Conservation (phyloP, 2,329 filamentous ascomycete species). For the Tolypocladium cylindrosporum region DNA sequence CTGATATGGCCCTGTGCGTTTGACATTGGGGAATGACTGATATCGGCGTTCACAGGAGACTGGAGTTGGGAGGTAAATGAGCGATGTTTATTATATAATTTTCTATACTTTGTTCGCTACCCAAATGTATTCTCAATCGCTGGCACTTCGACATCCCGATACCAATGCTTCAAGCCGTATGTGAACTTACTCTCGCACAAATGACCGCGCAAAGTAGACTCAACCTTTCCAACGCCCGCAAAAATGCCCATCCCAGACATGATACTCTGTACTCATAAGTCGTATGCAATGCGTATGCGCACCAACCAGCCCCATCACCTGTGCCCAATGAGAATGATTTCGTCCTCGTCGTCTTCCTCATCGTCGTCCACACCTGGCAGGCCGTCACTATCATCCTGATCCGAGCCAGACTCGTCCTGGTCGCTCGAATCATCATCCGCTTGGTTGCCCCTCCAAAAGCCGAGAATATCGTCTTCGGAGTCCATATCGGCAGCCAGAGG, state of each 20-base stretch:
- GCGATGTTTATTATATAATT: neutral
- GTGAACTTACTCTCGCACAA: neutral
- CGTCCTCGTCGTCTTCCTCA: conserved; percentile 40
- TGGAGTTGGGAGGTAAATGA: neutral
- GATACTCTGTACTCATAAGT: neutral
- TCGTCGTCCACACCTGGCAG: conserved; percentile 32
- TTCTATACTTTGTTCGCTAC: neutral
- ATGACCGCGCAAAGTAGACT: neutral
- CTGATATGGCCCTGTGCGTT: neutral
- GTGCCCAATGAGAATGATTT: conserved; percentile 41
- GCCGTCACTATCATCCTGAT: conserved; percentile 17
- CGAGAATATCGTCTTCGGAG: conserved; percentile 45
- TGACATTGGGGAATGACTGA: neutral
- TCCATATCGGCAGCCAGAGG: conserved; percentile 28
- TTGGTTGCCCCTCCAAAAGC: conserved; percentile 43
- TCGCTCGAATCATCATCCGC: conserved; percentile 37
- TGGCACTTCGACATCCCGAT: neutral
- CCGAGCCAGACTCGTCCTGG: conserved; percentile 37
- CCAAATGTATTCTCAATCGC: neutral
- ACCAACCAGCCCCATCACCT: conserved; percentile 19
- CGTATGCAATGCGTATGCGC: neutral
- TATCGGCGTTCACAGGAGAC: neutral
- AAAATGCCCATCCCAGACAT: neutral
- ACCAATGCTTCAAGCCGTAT: neutral
- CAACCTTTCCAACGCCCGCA: neutral